These are phyloP conservation scores for Myotisia sp. DNA, from an alignment of 2,329 filamentous ascomycete genomes.

Conservation along the genomic window DNA sequence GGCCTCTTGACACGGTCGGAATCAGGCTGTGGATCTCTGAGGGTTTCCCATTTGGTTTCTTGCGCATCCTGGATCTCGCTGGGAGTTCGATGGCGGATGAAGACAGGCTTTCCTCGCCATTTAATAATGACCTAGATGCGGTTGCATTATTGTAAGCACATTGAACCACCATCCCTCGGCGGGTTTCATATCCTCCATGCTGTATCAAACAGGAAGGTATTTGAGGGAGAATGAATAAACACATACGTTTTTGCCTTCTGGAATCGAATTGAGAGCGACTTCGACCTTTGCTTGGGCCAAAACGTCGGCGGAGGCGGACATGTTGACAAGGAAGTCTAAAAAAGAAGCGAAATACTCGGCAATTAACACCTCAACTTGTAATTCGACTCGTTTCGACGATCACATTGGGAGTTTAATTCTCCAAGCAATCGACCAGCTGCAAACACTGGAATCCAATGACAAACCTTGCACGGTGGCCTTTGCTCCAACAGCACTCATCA, in stretches of 20 bases:
- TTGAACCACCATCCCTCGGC: background rate
- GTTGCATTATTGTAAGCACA: constrained; percentile 5
- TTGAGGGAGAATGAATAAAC: constrained; percentile 3
- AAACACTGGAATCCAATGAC: constrained; percentile 21
- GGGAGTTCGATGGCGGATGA: constrained; percentile 94
- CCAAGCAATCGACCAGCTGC: constrained; percentile 3
- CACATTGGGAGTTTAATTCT: background rate
- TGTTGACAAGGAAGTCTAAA: constrained; percentile 97
- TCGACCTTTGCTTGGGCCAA: constrained; percentile 99
- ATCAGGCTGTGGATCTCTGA: constrained; percentile 86
- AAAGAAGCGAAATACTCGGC: constrained; percentile 14
- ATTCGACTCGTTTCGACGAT: background rate
- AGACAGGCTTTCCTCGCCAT: constrained; percentile 99
- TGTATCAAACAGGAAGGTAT: constrained; percentile 9
- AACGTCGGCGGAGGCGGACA: constrained; percentile 97
- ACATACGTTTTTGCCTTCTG: constrained; percentile 97
- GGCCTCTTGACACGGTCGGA: constrained; percentile 92
- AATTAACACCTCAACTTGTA: constrained; percentile 14
- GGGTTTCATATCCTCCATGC: background rate
- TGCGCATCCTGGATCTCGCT: constrained; percentile 92
- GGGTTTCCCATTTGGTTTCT: constrained; percentile 62
- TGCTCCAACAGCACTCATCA: constrained; percentile 79
- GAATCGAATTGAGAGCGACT: constrained; percentile 80
- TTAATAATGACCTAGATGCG: constrained; percentile 78
- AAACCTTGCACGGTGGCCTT: constrained; percentile 97